phyloP scores from a whole-genome alignment of 164 flowering plant genomes.

The Tetracentron sinense region DNA sequence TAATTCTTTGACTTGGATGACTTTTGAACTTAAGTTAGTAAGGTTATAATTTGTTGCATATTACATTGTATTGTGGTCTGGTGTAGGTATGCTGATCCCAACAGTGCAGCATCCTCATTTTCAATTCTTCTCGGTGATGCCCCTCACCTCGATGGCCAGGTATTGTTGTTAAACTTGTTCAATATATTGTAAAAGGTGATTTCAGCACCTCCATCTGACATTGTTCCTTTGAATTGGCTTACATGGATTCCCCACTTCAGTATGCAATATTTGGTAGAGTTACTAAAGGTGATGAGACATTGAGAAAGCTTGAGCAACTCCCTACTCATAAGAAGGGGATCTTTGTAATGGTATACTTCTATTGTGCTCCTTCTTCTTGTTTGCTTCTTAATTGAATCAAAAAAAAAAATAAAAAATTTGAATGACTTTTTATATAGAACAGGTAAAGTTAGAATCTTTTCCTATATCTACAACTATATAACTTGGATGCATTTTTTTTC shows the following conservation, averaged over 20 bases:
- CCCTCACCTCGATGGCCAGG: constrained; percentile 95
- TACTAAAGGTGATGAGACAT: constrained; percentile 90
- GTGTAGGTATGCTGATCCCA: constrained; percentile 66
- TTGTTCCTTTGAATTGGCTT: constrained; percentile 4
- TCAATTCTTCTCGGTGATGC: constrained; percentile 97
- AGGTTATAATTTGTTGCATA: constrained; percentile 1
- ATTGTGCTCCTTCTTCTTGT: not conserved
- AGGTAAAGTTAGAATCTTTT: not conserved
- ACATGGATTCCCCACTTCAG: constrained; percentile 32
- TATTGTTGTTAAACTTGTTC: constrained; percentile 19
- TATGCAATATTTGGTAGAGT: constrained; percentile 95
- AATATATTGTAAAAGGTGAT: not conserved
- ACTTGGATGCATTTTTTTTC: no score
- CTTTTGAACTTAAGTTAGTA: not conserved
- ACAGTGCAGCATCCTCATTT: constrained; percentile 85
- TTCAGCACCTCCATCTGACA: not conserved
- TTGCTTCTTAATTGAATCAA: not conserved
- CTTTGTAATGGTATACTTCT: constrained; percentile 63
- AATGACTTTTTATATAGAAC: not conserved
- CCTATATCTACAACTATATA: not conserved
- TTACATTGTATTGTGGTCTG: constrained; percentile 11
- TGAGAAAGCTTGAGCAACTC: constrained; percentile 81
- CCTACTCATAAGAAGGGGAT: constrained; percentile 92
- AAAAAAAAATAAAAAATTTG: no score
- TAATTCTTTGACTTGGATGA: not conserved